Conservation (phyloP, 495 filamentous ascomycete genomes). For the Penicillium manginii region DNA sequence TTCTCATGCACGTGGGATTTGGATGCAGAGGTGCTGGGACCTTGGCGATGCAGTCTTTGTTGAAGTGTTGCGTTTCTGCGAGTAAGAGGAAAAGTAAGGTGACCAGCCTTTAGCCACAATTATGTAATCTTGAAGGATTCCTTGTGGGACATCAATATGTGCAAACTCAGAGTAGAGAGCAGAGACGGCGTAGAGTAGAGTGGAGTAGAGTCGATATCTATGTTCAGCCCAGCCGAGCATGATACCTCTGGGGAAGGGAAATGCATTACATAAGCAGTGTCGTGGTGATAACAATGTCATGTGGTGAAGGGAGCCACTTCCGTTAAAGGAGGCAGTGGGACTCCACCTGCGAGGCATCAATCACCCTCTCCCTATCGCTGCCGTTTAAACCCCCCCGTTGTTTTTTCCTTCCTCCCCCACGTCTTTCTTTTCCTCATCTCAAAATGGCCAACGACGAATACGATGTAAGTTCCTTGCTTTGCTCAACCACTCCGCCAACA, state of each 20-base stretch:
- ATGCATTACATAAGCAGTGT: no score
- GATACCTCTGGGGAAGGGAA: no score
- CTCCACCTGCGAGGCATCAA: slow-evolving; percentile 37
- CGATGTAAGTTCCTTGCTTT: slow-evolving; percentile 73
- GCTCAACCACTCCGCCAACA: slow-evolving; percentile 7
- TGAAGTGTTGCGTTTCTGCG: background rate
- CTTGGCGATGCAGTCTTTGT: background rate
- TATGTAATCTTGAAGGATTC: no score
- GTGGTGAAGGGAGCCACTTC: slow-evolving; percentile 25
- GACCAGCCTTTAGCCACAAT: no score
- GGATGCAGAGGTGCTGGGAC: background rate
- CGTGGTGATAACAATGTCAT: background rate
- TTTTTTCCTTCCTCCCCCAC: slow-evolving; percentile 19
- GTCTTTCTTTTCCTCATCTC: slow-evolving; percentile 24
- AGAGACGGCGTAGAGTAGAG: no score
- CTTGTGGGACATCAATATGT: no score
- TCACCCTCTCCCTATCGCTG: slow-evolving; percentile 36
- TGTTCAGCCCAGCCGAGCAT: no score
- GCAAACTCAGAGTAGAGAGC: no score
- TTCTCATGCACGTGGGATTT: background rate
- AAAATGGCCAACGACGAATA: slow-evolving; percentile 99
- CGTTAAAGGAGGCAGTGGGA: slow-evolving; percentile 27
- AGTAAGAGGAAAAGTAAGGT: no score
- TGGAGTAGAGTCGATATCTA: no score
- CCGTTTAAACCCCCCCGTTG: slow-evolving; percentile 21